Evolutionary conservation across 345 rosid species (phyloP), one percentile per base, ranked within the genome.

Genomic region (Salix exigua): DNA sequence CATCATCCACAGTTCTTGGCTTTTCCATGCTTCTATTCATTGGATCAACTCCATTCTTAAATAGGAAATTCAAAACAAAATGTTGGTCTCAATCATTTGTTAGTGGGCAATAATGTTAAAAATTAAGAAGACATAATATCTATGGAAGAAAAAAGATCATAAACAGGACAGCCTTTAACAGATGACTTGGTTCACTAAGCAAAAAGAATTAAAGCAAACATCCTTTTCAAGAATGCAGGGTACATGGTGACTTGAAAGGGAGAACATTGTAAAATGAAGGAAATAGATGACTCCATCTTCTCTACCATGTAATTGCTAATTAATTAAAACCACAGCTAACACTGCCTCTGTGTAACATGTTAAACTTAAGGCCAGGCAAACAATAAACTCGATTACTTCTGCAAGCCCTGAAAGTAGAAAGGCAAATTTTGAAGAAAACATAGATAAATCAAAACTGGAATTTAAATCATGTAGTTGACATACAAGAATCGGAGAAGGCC

Each of bases 21-120:
- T 91, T 93, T 85, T 96, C 98, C 73, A 85, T 74, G 82, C 86
- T 86, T 91, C 98, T 87, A 78, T 88, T 86, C 84, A 87, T 78
- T 70, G 93, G 85, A 80, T 91, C 98, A 74, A 93, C 88, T 77
- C 96, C 99, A 85, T 93, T 96, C 99, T 95, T 75, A 63, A 46
- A 75, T 28, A 74, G 66, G 76, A 44, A 78, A 73, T 19, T 19
- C 53, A 35, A 19, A 62, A 44, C 23, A 44, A 73, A 63, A n/a
- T 6, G 69, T 75, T n/a, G 30, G 13, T 60, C 69, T 33, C 44
- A 68, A 58, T 17, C 26, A 66, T 37, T 30, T 11, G 37, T 30
- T 40, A 21, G 60, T 12, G 14, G 5, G 7, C 76, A 48, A 71
- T 51, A 46, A 33, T 30, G 46, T 58, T 62, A 65, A 48, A 72